phyloP scores from a whole-genome alignment of 495 filamentous ascomycete genomes.

The Penicillium atrosanguineum region DNA sequence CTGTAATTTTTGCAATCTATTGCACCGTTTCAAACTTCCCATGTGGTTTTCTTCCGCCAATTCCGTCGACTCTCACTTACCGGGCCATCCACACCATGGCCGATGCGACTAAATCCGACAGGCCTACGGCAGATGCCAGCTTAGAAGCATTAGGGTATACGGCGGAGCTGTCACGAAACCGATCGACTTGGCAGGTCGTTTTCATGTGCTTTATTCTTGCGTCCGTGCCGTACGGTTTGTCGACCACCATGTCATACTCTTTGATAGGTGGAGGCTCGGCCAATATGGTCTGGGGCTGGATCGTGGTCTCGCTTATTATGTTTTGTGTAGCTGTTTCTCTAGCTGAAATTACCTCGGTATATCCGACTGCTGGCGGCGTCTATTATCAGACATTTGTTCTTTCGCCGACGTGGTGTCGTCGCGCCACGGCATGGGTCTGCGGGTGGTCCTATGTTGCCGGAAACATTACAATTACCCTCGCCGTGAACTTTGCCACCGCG shows the following conservation, averaged over 20 bases:
- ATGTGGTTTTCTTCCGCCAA: no score
- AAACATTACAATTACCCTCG: slow-evolving; percentile 54
- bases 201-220: slow-evolving; percentile 48
- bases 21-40: no score
- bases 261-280: slow-evolving; percentile 60
- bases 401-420: slow-evolving; percentile 48
- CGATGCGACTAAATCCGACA: no score
- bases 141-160: slow-evolving; percentile 52
- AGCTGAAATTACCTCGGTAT: slow-evolving; percentile 68
- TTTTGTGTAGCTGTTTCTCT: slow-evolving; percentile 63
- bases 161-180: slow-evolving; percentile 50
- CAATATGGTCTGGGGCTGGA: slow-evolving; percentile 62
- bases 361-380: slow-evolving; percentile 61
- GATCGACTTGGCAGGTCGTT: slow-evolving; percentile 42
- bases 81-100: no score
- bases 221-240: slow-evolving; percentile 58
- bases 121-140: slow-evolving; percentile 19
- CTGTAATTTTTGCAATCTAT: no score
- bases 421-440: slow-evolving; percentile 59
- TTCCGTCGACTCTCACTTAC: no score
- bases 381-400: slow-evolving; percentile 69
- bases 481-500: slow-evolving; percentile 32
- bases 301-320: slow-evolving; percentile 62
- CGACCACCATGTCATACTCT: slow-evolving; percentile 62
- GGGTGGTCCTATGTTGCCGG: slow-evolving; percentile 70